Base-by-base conservation (phyloP, 2,329 filamentous ascomycete species). In the Amauroascus niger region DNA sequence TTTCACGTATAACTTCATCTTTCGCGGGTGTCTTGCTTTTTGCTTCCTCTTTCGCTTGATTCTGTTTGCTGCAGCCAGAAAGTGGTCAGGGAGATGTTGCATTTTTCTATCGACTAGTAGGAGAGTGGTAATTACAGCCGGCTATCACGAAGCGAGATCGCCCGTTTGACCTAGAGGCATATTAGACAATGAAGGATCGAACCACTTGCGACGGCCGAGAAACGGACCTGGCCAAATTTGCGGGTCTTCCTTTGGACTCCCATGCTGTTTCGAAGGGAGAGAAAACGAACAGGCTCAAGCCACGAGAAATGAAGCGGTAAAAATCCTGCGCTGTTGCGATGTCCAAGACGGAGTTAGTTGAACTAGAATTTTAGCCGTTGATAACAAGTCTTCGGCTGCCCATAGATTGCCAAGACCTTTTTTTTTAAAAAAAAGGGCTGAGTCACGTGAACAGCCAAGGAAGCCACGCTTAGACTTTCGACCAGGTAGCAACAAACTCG, bases 241-340 rank as follows among this genome's bases (percentile, higher is more conserved):
- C 90, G 83, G 51, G 88, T 95, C 69, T 84, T 88, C 76, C 95
- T 95, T 59, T 84, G 81, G 62, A 89, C 81, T 72, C 89, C 90
- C 91, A 96, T 96, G 11, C 28, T 53, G 45, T 22, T n/a, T 6
- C 5, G n/a, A 40, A 40, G 7, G 33, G 6, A 11, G 13, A 14
- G 28, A 30, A 11, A 5, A n/a, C n/a, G n/a, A n/a, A n/a, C n/a
- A n/a, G n/a, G n/a, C n/a, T n/a, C n/a, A n/a, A n/a, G n/a, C n/a
- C n/a, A n/a, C n/a, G n/a, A n/a, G n/a, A n/a, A n/a, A n/a, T n/a
- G n/a, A n/a, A n/a, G n/a, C n/a, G n/a, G n/a, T n/a, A n/a, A n/a
- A n/a, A n/a, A n/a, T n/a, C n/a, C n/a, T n/a, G n/a, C n/a, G n/a
- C n/a, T n/a, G n/a, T n/a, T n/a, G n/a, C n/a, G n/a, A n/a, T n/a